Evolutionary conservation across 768 basidiomycete genomes (phyloP), one percentile per base, ranked within the genome.

Genomic region (Multifurca ochricompacta): DNA sequence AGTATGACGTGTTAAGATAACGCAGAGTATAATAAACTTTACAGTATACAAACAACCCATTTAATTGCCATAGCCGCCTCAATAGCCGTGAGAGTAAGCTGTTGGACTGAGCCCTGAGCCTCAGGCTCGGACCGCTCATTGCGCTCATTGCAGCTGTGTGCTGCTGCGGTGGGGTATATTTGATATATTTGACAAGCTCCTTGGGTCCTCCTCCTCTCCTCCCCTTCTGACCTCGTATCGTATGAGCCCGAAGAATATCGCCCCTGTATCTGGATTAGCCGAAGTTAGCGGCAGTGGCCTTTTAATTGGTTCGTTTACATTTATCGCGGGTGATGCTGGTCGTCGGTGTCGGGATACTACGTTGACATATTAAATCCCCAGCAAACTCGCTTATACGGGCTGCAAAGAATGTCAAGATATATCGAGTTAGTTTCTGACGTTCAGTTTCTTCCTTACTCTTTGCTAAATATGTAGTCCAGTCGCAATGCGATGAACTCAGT

Each of bases 321-420:
- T 31, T 35, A 2, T 25, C 11, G 25, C n/a, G n/a, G 28, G 7
- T 23, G 21, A 1, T 30, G 6, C 36, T 14, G 41, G n/a, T 27
- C 25, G 23, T 3, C 25, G 11, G 13, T 16, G 6, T 28, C n/a
- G n/a, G n/a, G n/a, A 27, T 10, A 19, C 13, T 18, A 9, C 11
- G n/a, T 23, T 44, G n/a, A 51, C 42, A 13, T 25, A 2, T 32
- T 23, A 18, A 34, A 46, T 35, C 46, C 13, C 18, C 4, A 57
- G 56, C 39, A 9, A 19, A 14, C 6, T 52, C 44, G 13, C 39
- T 57, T 21, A 42, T 57, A 9, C 39, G 39, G 11, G 13, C 56
- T 13, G 56, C 45, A 32, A 57, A 48, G 34, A 52, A 52, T 3
- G 56, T 57, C 18, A 57, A 57, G 39, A 57, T 57, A 52, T 52